Base-by-base conservation (phyloP, 2,329 filamentous ascomycete genomes). In the Pseudocercospora macadamiae region DNA sequence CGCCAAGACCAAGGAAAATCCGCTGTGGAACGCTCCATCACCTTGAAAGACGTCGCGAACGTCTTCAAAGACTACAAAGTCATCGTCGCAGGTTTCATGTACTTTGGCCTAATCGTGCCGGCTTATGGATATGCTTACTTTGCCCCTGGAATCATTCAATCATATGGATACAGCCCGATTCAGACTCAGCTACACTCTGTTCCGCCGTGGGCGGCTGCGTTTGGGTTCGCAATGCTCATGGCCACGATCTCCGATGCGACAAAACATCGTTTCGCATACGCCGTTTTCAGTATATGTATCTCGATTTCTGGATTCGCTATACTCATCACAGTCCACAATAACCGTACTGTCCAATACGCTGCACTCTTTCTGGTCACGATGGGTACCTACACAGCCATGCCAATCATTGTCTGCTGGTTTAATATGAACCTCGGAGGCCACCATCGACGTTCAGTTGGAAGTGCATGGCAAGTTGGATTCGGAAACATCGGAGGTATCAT, bases 351-450 rank as follows among this genome's bases (percentile, higher is more conserved):
- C 5, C 83, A 95, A 72, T 97, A 96, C 68, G 89, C 80, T 0
- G 90, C 89, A 0, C 82, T 97, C 0, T 63, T 65, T 54, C 51
- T 63, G 10, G 63, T 59, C 30, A 59, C 60, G 2, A 63, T 63
- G 55, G 60, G 63, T 12, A 63, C 61, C 12, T 64, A 64, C 25
- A 39, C 60, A 9, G 54, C 57, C 86, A 0, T 96, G 57, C 78
- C 91, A 5, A 95, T 96, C 71, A 96, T 90, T 0, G 90, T 96
- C 63, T 87, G 88, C 2, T 96, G 93, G 93, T 81, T 89, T 32
- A 86, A 87, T 53, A 96, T 96, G 77, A 96, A 96, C 62, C 84
- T 88, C 34, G 92, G 96, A 75, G 89, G 92, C 12, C 81, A 83
- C 57, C 80, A 81, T 57, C 71, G 80, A 1, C 73, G 81, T 36